Evolutionary conservation across 1,284 basidiomycete species (phyloP).

Genomic region (Moesziomyces parantarcticus): DNA sequence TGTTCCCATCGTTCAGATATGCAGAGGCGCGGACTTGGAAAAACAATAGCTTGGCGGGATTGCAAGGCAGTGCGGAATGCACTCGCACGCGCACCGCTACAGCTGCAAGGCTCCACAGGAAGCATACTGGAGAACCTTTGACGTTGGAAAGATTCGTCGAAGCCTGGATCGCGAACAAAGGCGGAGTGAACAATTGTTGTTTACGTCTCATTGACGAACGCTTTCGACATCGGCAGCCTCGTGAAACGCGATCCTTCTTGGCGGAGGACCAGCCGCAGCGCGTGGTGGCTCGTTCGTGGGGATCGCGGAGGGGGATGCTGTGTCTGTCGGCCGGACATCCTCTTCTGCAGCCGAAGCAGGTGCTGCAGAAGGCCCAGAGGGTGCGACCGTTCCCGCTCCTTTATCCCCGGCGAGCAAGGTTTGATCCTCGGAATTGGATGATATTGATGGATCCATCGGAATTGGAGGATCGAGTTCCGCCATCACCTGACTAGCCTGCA

Average conservation of each 20-base stretch:
- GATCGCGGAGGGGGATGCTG: not conserved
- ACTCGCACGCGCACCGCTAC: too few species aligned
- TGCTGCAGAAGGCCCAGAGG: too few species aligned
- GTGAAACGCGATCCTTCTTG: slow-evolving; percentile 34
- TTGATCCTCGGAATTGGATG: not conserved
- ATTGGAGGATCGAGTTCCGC: slow-evolving; percentile 11
- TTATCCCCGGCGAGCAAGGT: not conserved
- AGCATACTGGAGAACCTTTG: too few species aligned
- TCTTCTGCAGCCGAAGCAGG: too few species aligned
- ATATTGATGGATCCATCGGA: slow-evolving; percentile 17
- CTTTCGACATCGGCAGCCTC: slow-evolving; percentile 9
- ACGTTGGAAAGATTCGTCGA: too few species aligned
- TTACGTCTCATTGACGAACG: not conserved
- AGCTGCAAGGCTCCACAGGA: too few species aligned
- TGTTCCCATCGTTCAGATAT: too few species aligned
- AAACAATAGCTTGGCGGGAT: too few species aligned
- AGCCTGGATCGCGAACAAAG: not conserved
- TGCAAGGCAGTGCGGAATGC: too few species aligned
- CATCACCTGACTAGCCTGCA: slow-evolving; percentile 2
- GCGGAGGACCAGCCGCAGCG: slow-evolving; percentile 8
- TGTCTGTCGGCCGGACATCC: not conserved
- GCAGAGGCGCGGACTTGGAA: too few species aligned
- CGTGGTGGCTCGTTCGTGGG: not conserved
- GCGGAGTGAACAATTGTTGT: not conserved
- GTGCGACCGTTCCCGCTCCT: not conserved